Evolutionary conservation across 306 rosid genomes (phyloP).

Genomic region (Glycyrrhiza uralensis): DNA sequence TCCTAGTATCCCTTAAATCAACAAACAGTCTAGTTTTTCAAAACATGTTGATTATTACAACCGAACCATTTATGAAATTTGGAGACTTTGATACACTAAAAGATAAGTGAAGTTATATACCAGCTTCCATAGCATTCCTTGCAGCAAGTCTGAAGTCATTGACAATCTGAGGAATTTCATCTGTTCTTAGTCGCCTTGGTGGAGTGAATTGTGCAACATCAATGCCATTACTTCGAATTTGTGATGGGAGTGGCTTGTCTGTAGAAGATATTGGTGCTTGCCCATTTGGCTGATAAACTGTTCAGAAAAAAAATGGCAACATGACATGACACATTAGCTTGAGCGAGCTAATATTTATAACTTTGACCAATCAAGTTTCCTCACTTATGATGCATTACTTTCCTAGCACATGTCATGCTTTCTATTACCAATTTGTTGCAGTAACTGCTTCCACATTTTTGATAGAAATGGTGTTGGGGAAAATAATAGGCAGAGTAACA

Average conservation of each 20-base stretch:
- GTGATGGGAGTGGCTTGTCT: slow-evolving; percentile 43
- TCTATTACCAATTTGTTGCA: no score
- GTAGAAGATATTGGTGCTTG: slow-evolving; percentile 61
- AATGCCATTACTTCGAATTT: no score
- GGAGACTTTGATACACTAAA: not conserved
- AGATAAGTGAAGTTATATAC: slow-evolving; percentile 19
- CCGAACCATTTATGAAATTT: not conserved
- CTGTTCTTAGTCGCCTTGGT: not conserved
- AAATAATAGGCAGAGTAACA: not conserved
- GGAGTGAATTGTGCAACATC: slow-evolving; percentile 36
- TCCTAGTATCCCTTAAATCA: not conserved
- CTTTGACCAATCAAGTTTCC: no score
- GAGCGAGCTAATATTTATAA: not conserved
- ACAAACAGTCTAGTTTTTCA: not conserved
- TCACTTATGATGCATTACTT: no score
- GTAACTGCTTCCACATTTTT: not conserved
- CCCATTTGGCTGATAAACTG: slow-evolving; percentile 43
- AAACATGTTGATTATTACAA: not conserved
- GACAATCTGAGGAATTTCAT: slow-evolving; percentile 16
- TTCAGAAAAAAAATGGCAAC: not conserved
- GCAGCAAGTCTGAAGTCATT: slow-evolving; percentile 29
- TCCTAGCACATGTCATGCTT: not conserved
- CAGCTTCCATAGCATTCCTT: slow-evolving; percentile 55
- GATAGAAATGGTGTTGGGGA: not conserved
- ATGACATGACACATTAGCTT: not conserved